Evolutionary conservation across 306 rosid species (phyloP), one percentile per base, ranked within the genome.

Genomic region (Trichosanthes truncata): DNA sequence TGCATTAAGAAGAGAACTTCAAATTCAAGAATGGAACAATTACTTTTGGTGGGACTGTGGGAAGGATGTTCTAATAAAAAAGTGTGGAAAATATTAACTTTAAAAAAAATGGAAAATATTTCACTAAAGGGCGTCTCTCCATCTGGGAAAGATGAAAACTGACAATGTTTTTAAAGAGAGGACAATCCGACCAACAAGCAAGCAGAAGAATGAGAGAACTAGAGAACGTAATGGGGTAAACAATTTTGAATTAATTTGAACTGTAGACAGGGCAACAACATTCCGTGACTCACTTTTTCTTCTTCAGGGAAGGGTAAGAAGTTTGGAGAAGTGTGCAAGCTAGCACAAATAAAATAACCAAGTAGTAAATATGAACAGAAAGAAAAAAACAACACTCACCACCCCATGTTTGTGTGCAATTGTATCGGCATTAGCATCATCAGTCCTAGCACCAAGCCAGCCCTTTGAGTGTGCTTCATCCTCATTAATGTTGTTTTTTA

Each of bases 321-420:
- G 60, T 49, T 74, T 48, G 78, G 60, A 74, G 17, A 74, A 74
- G 29, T 29, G 61, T 49, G 43, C 14, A 14, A 17, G 25, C 21
- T 25, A 31, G 61, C 29, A 66, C 46, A 79, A 68, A 41, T 55
- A 48, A 82, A 74, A 31, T 73, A 72, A 72, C 18, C 36, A 15
- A 17, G 74, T 55, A 57, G 77, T 55, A 61, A 79, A 49, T 21
- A 61, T 66, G 8, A 38, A 57, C n/a, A 78, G 77, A 82, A 38
- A 73, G 21, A 85, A 13, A 80, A n/a, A 35, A 38, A 67, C 74
- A n/a, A 81, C 69, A 74, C 96, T 53, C 87, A 95, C 99, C 99
- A 95, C 99, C 52, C 99, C 99, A 86, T 95, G 99, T 86, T 95
- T 95, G 93, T 95, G 98, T 36, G 97, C 97, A 73, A 90, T 83